phyloP scores from a whole-genome alignment of 106 monocot species.

The Dioscorea dumetorum region DNA sequence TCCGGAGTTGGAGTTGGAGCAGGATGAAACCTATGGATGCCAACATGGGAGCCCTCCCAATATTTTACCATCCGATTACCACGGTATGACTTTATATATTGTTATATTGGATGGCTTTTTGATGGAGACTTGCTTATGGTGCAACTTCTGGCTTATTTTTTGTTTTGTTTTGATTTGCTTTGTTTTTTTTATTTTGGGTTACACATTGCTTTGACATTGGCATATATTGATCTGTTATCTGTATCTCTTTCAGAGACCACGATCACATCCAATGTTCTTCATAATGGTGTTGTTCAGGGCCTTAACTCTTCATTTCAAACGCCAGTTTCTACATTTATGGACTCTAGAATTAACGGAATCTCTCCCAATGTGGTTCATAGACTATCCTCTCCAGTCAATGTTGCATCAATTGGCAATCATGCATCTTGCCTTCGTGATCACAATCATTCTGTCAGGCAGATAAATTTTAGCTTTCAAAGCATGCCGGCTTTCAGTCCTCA shows the following conservation, averaged over 20 bases:
- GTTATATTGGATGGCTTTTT: neutral
- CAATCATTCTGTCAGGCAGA: conserved; percentile 41
- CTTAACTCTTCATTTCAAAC: conserved; percentile 27
- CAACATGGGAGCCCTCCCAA: conserved; percentile 22
- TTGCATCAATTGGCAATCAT: conserved; percentile 18
- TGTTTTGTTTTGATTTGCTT: too few relatives aligned
- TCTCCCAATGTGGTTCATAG: conserved; percentile 8
- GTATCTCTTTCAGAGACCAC: conserved; percentile 19
- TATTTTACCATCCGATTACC: conserved; percentile 18
- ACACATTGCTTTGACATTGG: neutral
- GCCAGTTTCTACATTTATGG: conserved; percentile 35
- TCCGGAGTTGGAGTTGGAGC: conserved; percentile 30
- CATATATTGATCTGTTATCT: neutral
- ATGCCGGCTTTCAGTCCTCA: conserved; percentile 41
- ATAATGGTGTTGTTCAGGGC: conserved; percentile 35
- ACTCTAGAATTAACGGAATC: conserved; percentile 13
- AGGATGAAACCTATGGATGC: conserved; percentile 23
- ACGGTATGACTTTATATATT: conserved; percentile 8
- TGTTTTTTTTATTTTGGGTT: neutral
- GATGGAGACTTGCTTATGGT: neutral
- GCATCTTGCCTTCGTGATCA: conserved; percentile 21
- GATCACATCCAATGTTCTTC: conserved; percentile 28
- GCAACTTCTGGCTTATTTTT: neutral
- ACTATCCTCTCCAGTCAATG: conserved; percentile 18
- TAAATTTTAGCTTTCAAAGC: conserved; percentile 51